Conservation (phyloP, 2,329 filamentous ascomycete genomes). For the Pyrenophora tritici-repentis region DNA sequence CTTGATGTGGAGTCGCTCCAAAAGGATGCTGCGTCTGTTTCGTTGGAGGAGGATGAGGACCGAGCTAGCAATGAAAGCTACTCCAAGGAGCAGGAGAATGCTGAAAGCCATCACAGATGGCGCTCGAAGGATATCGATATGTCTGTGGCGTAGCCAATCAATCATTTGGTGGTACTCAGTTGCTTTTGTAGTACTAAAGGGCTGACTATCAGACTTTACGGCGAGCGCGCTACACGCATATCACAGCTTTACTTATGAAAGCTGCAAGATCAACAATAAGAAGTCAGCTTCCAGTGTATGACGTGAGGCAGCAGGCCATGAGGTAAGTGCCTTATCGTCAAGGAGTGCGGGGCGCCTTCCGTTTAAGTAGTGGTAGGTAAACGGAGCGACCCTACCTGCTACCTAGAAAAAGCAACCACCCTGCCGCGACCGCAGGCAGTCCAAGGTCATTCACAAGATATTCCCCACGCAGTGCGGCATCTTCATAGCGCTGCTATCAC, state of each 20-base stretch:
- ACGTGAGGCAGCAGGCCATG: background rate
- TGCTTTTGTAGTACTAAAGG: background rate
- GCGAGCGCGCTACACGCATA: background rate
- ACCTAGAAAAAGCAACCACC: constrained; percentile 18
- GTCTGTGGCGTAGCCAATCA: background rate
- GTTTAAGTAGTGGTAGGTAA: constrained; percentile 18
- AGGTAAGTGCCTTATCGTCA: constrained; percentile 16
- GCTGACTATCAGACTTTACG: background rate
- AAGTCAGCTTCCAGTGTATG: background rate
- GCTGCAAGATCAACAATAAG: background rate
- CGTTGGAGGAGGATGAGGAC: constrained; percentile 36
- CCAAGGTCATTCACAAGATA: constrained; percentile 2
- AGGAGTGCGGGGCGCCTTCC: constrained; percentile 11
- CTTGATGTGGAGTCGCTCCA: constrained; percentile 47
- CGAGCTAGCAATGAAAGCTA: constrained; percentile 38
- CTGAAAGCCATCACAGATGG: constrained; percentile 23
- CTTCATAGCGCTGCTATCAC: constrained; percentile 11
- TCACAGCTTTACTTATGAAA: background rate
- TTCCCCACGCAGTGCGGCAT: constrained; percentile 8
- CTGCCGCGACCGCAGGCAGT: constrained; percentile 9
- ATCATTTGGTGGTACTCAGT: background rate
- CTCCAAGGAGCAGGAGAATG: constrained; percentile 35
- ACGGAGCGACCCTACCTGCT: too few relatives aligned
- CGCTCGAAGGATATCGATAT: background rate
- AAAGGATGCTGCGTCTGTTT: constrained; percentile 48